Conservation (phyloP, 768 basidiomycete genomes). For the Plicaturopsis crispa region DNA sequence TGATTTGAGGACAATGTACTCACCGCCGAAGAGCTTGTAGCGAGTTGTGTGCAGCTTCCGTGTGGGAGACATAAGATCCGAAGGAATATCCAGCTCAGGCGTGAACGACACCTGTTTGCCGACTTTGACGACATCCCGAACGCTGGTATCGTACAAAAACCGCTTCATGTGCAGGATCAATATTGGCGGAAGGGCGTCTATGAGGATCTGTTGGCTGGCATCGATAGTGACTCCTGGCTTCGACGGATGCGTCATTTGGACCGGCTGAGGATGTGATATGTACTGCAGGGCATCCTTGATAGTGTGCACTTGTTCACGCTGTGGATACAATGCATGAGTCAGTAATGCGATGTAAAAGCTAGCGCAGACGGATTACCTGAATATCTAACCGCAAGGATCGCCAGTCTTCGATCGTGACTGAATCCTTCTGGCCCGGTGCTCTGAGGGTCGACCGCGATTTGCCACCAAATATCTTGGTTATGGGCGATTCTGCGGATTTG, state of each 20-base stretch:
- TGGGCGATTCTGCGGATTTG: constrained; percentile 76
- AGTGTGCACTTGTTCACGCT: constrained; percentile 68
- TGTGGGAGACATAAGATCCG: constrained; percentile 56
- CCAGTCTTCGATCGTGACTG: constrained; percentile 88
- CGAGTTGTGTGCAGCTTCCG: constrained; percentile 36
- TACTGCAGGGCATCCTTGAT: constrained; percentile 79
- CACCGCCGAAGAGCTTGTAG: constrained; percentile 84
- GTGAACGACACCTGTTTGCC: constrained; percentile 75
- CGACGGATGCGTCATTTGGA: constrained; percentile 61
- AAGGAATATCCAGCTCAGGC: constrained; percentile 61
- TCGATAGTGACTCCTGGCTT: constrained; percentile 57
- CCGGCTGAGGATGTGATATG: constrained; percentile 72
- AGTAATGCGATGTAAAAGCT: neutral
- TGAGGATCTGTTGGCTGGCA: constrained; percentile 63
- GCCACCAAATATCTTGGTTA: constrained; percentile 90
- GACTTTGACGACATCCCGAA: constrained; percentile 78
- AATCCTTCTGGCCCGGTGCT: constrained; percentile 78
- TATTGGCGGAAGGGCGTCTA: constrained; percentile 79
- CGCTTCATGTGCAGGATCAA: constrained; percentile 87
- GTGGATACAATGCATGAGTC: constrained; percentile 5
- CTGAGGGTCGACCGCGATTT: constrained; percentile 81
- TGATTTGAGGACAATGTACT: constrained; percentile 11
- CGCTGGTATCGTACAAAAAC: constrained; percentile 76
- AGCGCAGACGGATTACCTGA: constrained; percentile 39
- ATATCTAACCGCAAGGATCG: constrained; percentile 85